Evolutionary conservation across 768 basidiomycete genomes (phyloP), one percentile per base, ranked within the genome.

Genomic region (Auriscalpium vulgare): DNA sequence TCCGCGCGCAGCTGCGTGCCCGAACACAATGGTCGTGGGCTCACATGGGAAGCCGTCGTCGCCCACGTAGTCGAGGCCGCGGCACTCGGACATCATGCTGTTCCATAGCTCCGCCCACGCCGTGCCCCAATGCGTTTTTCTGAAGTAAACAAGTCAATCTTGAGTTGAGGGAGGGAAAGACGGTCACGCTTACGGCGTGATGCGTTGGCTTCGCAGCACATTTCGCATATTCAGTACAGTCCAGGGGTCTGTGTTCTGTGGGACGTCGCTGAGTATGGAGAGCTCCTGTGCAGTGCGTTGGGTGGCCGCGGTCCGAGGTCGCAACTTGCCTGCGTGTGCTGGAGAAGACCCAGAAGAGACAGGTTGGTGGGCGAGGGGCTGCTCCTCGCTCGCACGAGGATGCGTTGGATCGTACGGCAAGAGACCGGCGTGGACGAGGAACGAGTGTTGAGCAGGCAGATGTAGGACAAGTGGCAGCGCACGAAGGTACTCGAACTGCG

Each of bases 351-450:
- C 29, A 29, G 2, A 29, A 29, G 29, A 29, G 29, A 19, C 52
- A 44, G 62, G 62, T 16, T 37, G 16, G 52, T 55, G 56, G 17
- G 56, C 46, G n/a, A 95, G 77, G 2, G 92, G 92, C 64, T 95
- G 92, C 10, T 70, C 74, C 21, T 71, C 69, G 61, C 82, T 72
- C 17, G 72, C 73, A 14, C 71, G 66, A 34, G 78, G 66, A 58
- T 75, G 78, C 1, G 68, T 71, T 2, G 91, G 86, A 65, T 95
- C 82, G 4, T 76, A 78, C 0, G 92, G 78, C 2, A 97, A 76
- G n/a, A 95, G 63, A 6, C 95, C 95, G 2, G 84, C 94, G 62
- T 97, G 93, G 1, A 85, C 89, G 47, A 94, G 75, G 70, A 83
- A 84, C 0, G 83, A 70, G 63, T 95, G 90, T 2, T 87, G 79